These are phyloP conservation scores for Leucosporidium scottii DNA, from an alignment of 768 basidiomycete genomes.

Conservation along the genomic window DNA sequence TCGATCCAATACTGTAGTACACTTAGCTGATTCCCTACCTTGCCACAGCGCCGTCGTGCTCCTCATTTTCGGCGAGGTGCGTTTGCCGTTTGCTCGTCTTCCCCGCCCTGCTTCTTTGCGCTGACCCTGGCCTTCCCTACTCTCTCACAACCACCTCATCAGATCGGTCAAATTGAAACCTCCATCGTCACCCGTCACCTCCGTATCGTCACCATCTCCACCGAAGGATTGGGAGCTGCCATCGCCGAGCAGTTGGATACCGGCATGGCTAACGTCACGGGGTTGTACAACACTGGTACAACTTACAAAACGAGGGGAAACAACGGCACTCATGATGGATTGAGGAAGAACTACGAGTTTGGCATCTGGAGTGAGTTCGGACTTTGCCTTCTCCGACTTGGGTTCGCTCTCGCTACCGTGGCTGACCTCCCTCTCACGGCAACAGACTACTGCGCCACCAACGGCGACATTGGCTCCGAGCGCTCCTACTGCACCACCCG, in stretches of 20 bases:
- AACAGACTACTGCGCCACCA: conserved; percentile 22
- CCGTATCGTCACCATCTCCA: conserved; percentile 31
- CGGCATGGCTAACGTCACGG: too few relatives aligned
- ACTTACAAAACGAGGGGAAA: conserved; percentile 5
- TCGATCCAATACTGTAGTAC: too few relatives aligned
- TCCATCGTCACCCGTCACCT: conserved; percentile 29
- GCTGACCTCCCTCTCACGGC: too few relatives aligned
- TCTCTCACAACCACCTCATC: background rate
- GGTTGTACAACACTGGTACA: background rate
- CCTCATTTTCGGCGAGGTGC: conserved; percentile 24
- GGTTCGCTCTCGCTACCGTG: too few relatives aligned
- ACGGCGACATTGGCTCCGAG: conserved; percentile 13
- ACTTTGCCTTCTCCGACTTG: too few relatives aligned
- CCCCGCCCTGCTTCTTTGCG: too few relatives aligned
- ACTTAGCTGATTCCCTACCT: background rate
- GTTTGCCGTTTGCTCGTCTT: background rate
- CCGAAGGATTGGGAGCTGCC: conserved; percentile 23
- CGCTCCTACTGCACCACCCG: conserved; percentile 24
- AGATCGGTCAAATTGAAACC: conserved; percentile 31
- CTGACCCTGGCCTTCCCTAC: background rate
- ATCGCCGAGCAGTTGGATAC: background rate
- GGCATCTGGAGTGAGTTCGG: conserved; percentile 21
- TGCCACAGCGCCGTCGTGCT: conserved; percentile 15
- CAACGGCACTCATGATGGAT: conserved; percentile 2
- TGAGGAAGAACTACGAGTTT: conserved; percentile 21